Conservation (phyloP, 2,329 filamentous ascomycete genomes). For the Ramularia endophylla region DNA sequence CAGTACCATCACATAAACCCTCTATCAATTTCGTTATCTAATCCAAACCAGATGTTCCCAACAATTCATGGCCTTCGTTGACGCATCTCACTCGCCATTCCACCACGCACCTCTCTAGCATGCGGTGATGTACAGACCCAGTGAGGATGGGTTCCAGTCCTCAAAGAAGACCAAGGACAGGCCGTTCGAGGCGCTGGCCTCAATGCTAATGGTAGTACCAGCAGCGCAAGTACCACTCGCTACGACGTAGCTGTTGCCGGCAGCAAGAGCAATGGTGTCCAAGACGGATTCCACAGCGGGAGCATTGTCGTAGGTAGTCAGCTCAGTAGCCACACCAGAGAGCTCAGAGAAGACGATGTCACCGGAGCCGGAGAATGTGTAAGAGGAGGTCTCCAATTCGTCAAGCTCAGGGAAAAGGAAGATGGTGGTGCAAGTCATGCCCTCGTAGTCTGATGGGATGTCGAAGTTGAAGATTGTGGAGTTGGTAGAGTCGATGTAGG, state of each 20-base stretch:
- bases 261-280: constrained; percentile 10
- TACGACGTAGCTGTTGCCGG: constrained; percentile 15
- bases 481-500: constrained; percentile 48
- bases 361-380: constrained; percentile 36
- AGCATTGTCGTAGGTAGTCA: constrained; percentile 21
- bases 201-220: constrained; percentile 10
- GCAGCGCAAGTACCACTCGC: constrained; percentile 14
- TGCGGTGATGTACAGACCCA: constrained; percentile 10
- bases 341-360: constrained; percentile 35
- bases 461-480: constrained; percentile 66
- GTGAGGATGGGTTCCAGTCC: constrained; percentile 21
- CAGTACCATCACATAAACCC: too few relatives aligned
- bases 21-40: too few relatives aligned
- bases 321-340: constrained; percentile 37
- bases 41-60: too few relatives aligned
- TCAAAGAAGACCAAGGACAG: constrained; percentile 14
- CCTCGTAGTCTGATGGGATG: constrained; percentile 48
- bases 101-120: constrained; percentile 5
- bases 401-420: constrained; percentile 58
- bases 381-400: constrained; percentile 55
- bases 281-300: constrained; percentile 10
- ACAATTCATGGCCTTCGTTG: too few relatives aligned
- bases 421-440: constrained; percentile 56
- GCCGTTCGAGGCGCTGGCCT: constrained; percentile 8
- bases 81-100: too few relatives aligned